A percentile compares a stretch with the other conserved stretches of the same genome.
phyloP scores from a whole-genome alignment of 2,329 filamentous ascomycete genomes.

The Leptographium wingfieldii region DNA sequence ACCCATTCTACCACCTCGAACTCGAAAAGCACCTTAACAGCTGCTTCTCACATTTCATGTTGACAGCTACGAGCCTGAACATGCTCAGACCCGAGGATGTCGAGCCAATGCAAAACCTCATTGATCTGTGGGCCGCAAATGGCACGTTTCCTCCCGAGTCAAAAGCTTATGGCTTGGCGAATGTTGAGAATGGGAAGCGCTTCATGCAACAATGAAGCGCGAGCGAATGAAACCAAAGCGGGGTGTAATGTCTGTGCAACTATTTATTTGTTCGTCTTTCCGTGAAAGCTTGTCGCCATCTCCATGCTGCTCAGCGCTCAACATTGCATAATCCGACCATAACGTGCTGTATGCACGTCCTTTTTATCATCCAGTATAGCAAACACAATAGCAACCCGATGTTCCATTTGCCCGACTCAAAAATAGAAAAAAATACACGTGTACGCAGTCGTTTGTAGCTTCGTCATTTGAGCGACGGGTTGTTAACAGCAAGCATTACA shows the following conservation, averaged over 20 bases:
- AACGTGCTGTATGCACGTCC: neutral
- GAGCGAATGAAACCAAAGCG: neutral
- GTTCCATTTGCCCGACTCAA: neutral
- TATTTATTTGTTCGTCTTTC: slow-evolving; percentile 12
- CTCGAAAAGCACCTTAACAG: slow-evolving; percentile 73
- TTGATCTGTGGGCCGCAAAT: slow-evolving; percentile 83
- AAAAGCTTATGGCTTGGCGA: slow-evolving; percentile 52
- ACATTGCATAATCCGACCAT: neutral
- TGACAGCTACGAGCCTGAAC: slow-evolving; percentile 67
- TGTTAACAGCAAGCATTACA: too few relatives aligned
- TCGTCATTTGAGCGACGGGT: too few relatives aligned
- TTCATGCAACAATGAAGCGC: slow-evolving; percentile 31
- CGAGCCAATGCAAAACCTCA: slow-evolving; percentile 89
- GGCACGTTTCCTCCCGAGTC: slow-evolving; percentile 71
- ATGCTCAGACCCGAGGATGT: slow-evolving; percentile 82
- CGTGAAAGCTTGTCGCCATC: neutral
- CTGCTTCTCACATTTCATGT: slow-evolving; percentile 75
- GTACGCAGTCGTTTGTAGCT: too few relatives aligned
- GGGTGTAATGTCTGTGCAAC: neutral
- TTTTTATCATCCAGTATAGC: neutral
- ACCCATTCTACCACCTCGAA: slow-evolving; percentile 74
- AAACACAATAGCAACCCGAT: neutral
- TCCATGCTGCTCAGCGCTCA: neutral
- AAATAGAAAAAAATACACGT: too few relatives aligned
- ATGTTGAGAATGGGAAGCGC: slow-evolving; percentile 45